These are phyloP conservation scores for Solanum bukasovii DNA, from an alignment of 257 asterid species.

Conservation along the genomic window DNA sequence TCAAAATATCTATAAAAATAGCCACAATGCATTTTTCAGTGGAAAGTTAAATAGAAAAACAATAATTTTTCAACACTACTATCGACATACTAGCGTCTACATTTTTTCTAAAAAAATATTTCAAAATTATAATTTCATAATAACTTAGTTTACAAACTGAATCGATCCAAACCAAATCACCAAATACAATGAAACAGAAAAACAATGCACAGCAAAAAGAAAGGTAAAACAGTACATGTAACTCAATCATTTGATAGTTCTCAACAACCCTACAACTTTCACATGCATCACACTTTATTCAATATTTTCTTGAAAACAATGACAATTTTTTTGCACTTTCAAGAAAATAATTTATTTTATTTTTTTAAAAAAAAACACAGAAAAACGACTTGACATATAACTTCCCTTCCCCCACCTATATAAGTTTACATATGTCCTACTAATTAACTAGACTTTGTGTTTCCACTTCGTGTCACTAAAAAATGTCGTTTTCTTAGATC, in stretches of 20 bases:
- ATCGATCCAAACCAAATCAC: background rate
- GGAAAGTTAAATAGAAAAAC: no score
- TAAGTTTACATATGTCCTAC: background rate
- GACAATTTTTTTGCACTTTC: background rate
- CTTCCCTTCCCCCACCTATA: background rate
- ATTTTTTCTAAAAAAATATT: no score
- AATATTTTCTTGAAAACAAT: background rate
- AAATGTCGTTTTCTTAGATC: background rate
- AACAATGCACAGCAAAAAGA: background rate
- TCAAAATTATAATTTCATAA: background rate
- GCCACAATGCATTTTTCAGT: no score
- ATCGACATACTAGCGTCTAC: background rate
- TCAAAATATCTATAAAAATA: background rate
- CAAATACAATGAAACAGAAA: background rate
- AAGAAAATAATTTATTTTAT: background rate
- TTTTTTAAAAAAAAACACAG: background rate
- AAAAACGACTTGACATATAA: background rate
- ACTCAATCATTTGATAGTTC: conserved; percentile 49
- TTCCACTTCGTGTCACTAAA: no score
- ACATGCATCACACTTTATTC: conserved; percentile 33
- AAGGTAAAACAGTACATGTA: conserved; percentile 14
- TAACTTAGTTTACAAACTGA: background rate
- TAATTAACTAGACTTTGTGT: background rate
- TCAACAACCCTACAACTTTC: conserved; percentile 51
- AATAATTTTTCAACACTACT: background rate